These are phyloP conservation scores for Senecio squalidus DNA, from an alignment of 140 eudicot species.

Conservation along the genomic window DNA sequence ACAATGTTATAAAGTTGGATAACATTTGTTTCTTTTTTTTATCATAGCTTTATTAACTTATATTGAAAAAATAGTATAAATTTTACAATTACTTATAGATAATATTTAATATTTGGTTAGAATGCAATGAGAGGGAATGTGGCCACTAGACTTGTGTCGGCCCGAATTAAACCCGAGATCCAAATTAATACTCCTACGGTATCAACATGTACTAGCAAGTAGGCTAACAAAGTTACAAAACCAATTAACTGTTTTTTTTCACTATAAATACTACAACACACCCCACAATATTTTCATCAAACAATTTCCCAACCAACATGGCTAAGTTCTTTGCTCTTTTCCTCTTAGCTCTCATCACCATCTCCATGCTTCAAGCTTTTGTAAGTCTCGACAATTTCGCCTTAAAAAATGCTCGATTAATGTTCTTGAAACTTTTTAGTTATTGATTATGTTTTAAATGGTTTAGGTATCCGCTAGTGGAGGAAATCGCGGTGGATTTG, in stretches of 20 bases:
- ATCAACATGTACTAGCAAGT: slow-evolving; percentile 22
- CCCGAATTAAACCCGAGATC: slow-evolving; percentile 21
- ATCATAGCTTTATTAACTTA: too few species aligned
- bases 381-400: slow-evolving; percentile 14
- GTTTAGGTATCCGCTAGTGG: slow-evolving; percentile 26
- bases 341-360: slow-evolving; percentile 55
- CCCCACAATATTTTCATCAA: slow-evolving; percentile 18
- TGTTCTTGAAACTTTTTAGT: background rate
- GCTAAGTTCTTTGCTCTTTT: slow-evolving; percentile 49
- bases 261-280: slow-evolving; percentile 28
- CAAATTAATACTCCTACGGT: slow-evolving; percentile 26
- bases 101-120: background rate
- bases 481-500: slow-evolving; percentile 40
- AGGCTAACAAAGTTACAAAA: slow-evolving; percentile 19
- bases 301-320: slow-evolving; percentile 31
- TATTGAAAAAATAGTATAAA: too few species aligned
- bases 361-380: slow-evolving; percentile 51
- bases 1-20: too few species aligned
- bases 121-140: slow-evolving; percentile 14
- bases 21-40: too few species aligned
- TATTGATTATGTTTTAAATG: background rate
- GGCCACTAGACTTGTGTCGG: slow-evolving; percentile 34
- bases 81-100: background rate
- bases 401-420: background rate
- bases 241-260: background rate